Base-by-base conservation (phyloP, 176 grass and related monocot genomes). In the Zoysia pacifica region DNA sequence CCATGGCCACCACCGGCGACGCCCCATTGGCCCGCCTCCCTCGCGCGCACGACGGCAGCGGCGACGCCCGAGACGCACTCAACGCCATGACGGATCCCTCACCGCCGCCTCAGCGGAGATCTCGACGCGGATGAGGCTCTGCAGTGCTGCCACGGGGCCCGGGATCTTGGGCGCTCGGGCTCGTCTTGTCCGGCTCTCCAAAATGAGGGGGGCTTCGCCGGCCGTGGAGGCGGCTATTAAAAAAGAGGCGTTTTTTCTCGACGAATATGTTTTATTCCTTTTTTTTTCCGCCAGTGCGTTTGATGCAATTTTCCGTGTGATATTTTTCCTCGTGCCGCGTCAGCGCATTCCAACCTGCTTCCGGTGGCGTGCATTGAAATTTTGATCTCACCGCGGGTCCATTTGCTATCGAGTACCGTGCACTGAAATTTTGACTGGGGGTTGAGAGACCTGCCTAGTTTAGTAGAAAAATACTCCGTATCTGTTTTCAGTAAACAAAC, bases 1-100 rank as follows among this genome's bases (percentile, higher is more conserved):
- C 87, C 87, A 89, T 89, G 67, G 83, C 83, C 11, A 82, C 87
- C 73, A 85, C 87, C 43, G 71, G 78, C 77, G 78, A 67, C 52
- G 46, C 11, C 50, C 78, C 83, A 79, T 69, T 62, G 52, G 12
- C 48, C 20, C 54, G 61, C 78, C 79, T 89, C 78, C 82, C 41
- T 72, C 64, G 56, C 58, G 53, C 67, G 77, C 42, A 11, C 5
- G 65, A 59, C 65, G 65, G 76, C 45, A 79, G 41, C 60, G 83
- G 82, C n/a, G 78, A 85, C 35, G 62, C 74, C 43, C 62, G 68
- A 45, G 67, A 67, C 65, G 78, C 58, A 59, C 65, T 76, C 82
- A 89, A 65, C 50, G 87, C 83, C 87, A 89, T 89, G 83, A 36
- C 42, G 71, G 76, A 43, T 44, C 67, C 5, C 69, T 62, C 51